phyloP scores from a whole-genome alignment of 768 basidiomycete species.

The Obba rivulosa region DNA sequence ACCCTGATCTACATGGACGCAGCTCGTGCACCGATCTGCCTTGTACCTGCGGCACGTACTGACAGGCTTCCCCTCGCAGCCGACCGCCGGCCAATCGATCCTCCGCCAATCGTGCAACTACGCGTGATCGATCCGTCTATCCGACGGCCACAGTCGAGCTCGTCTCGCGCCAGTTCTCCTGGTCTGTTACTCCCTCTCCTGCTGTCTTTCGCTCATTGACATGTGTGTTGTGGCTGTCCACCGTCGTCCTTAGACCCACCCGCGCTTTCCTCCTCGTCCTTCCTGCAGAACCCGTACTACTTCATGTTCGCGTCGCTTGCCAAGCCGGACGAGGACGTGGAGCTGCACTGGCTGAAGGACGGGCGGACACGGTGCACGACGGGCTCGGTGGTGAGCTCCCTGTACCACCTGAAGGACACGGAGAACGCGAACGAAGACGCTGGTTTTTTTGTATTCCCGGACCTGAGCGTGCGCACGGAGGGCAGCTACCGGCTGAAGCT shows the following conservation, averaged over 20 bases:
- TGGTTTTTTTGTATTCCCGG: conserved; percentile 96
- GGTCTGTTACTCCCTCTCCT: conserved; percentile 11
- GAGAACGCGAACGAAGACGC: conserved; percentile 64
- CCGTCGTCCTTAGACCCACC: conserved; percentile 4
- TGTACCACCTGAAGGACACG: conserved; percentile 79
- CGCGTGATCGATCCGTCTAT: conserved; percentile 69
- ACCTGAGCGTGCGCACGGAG: conserved; percentile 87
- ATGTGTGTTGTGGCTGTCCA: conserved; percentile 1
- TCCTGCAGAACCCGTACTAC: conserved; percentile 89
- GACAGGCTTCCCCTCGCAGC: conserved; percentile 36
- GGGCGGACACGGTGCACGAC: conserved; percentile 90
- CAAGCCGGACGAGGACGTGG: conserved; percentile 83
- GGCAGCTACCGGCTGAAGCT: conserved; percentile 78
- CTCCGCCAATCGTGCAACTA: conserved; percentile 94
- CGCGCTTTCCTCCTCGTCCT: conserved; percentile 39
- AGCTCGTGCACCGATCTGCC: no score
- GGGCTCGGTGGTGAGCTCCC: conserved; percentile 81
- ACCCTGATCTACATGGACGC: no score
- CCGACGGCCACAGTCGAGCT: conserved; percentile 18
- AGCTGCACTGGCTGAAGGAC: conserved; percentile 87
- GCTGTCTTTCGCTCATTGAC: conserved; percentile 5
- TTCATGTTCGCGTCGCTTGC: conserved; percentile 94
- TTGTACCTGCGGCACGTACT: not conserved
- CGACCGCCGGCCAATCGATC: conserved; percentile 94
- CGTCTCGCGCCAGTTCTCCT: conserved; percentile 20